Evolutionary conservation across 495 filamentous ascomycete species (phyloP).

Genomic region (Acidomyces sp.): DNA sequence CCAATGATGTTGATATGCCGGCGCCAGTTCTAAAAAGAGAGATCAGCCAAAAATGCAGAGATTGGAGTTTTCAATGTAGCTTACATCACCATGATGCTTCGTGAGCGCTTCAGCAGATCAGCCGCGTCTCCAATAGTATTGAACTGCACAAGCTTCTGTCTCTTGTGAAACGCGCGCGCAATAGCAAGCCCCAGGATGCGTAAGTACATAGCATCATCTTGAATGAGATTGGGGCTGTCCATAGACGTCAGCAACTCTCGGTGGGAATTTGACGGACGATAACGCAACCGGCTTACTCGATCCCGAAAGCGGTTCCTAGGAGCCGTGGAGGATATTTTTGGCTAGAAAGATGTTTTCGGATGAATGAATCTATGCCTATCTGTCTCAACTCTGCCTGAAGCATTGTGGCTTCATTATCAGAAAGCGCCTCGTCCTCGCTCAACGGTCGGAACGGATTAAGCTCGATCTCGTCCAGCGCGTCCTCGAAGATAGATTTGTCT

Average conservation of each 20-base stretch:
- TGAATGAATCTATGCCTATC: constrained; percentile 63
- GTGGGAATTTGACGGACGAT: no score
- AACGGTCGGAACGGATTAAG: constrained; percentile 1
- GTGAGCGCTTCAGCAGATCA: constrained; percentile 52
- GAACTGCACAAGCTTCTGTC: constrained; percentile 65
- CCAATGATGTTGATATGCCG: constrained; percentile 60
- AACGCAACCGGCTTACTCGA: no score
- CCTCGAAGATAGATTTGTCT: constrained; percentile 3
- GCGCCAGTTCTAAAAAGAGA: no score
- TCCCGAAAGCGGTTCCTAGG: constrained; percentile 83
- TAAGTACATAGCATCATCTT: constrained; percentile 61
- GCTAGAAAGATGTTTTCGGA: constrained; percentile 54
- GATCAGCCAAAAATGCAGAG: no score
- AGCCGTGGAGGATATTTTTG: constrained; percentile 63
- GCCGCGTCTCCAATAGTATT: constrained; percentile 86
- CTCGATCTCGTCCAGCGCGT: constrained; percentile 7
- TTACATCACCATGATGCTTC: constrained; percentile 88
- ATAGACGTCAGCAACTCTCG: no score
- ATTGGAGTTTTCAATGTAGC: no score
- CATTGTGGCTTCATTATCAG: not conserved
- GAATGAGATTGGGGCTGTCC: constrained; percentile 21
- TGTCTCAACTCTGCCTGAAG: constrained; percentile 39
- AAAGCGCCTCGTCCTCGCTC: not conserved
- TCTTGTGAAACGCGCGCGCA: constrained; percentile 66
- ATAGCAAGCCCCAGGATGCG: constrained; percentile 63